Evolutionary conservation across 2,329 filamentous ascomycete genomes (phyloP), one percentile per base, ranked within the genome.

Genomic region (Monosporascus sp.): DNA sequence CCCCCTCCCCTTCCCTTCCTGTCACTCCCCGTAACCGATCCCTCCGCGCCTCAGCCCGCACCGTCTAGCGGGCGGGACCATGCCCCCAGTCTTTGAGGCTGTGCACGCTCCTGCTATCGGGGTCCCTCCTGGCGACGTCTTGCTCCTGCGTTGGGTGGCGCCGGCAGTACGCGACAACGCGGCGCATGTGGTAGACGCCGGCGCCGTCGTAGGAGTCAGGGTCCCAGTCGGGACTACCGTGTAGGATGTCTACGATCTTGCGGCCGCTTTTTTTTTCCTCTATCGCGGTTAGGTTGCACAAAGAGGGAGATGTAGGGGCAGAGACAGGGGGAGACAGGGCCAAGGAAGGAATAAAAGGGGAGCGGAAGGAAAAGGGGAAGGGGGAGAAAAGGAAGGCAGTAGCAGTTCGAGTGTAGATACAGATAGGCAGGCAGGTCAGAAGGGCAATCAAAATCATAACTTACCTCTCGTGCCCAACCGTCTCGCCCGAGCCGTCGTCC

Each of bases 71-170:
- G 7, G 18, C 8, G 15, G 72, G 63, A 24, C 76, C 74, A 59
- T 77, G 73, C 0, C 74, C 72, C 77, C 77, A 81, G 55, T 81
- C 81, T 70, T 81, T 80, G 65, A 82, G 62, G 37, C 72, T 77
- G 60, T 74, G 77, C 55, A 79, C 78, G 45, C 66, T 70, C 59
- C 65, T 69, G 31, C 66, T 71, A 2, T 62, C 54, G 15, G 65
- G 64, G 41, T 69, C 59, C 22, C 74, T 73, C 65, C 84, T 74
- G 49, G 76, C 77, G 56, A 72, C 77, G 54, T 74, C 75, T 64
- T 11, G 27, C 27, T 84, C 80, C 62, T 82, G 80, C 15, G 80
- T 81, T 2, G 84, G 66, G 68, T 84, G 81, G 5, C 80, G 70
- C 63, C 83, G 61, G 22, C 76, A 80, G 55, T 82, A 83, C 11